Base-by-base conservation (phyloP, 768 basidiomycete species). In the Mycena belliarum region DNA sequence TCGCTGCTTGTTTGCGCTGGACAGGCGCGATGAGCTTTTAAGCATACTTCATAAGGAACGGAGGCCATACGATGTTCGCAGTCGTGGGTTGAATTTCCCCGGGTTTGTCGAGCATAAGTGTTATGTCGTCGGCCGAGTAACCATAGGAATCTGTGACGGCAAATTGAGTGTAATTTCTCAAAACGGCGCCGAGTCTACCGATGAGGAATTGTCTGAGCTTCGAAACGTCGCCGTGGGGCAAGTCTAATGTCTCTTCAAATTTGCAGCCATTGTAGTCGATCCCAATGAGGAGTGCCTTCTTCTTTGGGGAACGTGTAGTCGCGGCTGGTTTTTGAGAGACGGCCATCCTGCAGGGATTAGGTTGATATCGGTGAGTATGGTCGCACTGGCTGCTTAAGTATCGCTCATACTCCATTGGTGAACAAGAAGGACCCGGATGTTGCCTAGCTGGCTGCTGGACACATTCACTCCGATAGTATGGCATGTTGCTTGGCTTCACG, bases 281-380 rank as follows among this genome's bases (percentile, higher is more conserved):
- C 9, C 49, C 56, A 6, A 57, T 57, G 2, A 57, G 56, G 16
- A 57, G 20, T 5, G 56, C 56, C 29, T 57, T 57, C 49, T 57
- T 57, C 33, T 25, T 49, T 24, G 28, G 16, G 12, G 53, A 20
- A 20, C 38, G n/a, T 8, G 46, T 45, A 6, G 29, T 33, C 9
- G n/a, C 32, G 29, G 20, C 21, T 40, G 29, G 7, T 32, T 12
- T 32, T 5, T 40, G 38, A 40, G 38, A n/a, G n/a, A 41, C 40
- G 20, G 40, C 12, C 40, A 41, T 41, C 6, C 20, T 38, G 4
- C 6, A n/a, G 37, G 12, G 18, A 38, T 23, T 23, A 21, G 40
- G 21, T 11, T 11, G 7, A 12, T 6, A 6, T 21, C 20, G 21
- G 14, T 41, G 40, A 23, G 15, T 20, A 40, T n/a, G 14, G 14